phyloP scores from a whole-genome alignment of 2,329 filamentous ascomycete species.

The Fusarium sp. region DNA sequence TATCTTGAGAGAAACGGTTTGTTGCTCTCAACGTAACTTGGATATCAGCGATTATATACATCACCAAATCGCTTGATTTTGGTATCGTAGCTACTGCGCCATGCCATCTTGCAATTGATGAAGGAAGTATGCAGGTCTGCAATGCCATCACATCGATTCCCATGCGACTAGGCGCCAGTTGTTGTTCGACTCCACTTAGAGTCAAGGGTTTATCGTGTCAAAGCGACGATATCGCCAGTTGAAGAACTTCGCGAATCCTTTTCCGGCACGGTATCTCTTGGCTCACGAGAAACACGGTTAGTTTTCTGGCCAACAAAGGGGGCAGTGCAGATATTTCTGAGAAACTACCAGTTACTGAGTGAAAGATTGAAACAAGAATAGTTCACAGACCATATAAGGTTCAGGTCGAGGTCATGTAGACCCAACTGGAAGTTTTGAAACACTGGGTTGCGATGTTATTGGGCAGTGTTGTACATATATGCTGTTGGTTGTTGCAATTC shows the following conservation, averaged over 20 bases:
- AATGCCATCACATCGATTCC: not conserved
- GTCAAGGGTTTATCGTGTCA: not conserved
- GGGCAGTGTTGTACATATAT: conserved; percentile 53
- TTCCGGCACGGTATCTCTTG: not conserved
- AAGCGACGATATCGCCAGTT: not conserved
- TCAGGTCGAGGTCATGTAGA: not conserved
- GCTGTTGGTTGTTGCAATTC: conserved; percentile 34
- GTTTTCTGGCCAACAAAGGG: not conserved
- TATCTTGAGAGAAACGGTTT: not conserved
- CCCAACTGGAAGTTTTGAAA: conserved; percentile 23
- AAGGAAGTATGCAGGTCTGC: not conserved
- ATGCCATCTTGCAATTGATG: not conserved
- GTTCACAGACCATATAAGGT: not conserved
- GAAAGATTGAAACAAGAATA: conserved; percentile 2
- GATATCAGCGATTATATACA: conserved; percentile 8
- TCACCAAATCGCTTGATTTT: not conserved
- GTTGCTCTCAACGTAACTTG: not conserved
- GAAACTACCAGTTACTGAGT: not conserved
- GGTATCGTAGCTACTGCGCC: not conserved
- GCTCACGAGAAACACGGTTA: not conserved
- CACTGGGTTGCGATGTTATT: not conserved
- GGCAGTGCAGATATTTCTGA: not conserved
- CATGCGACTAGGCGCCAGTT: conserved; percentile 31
- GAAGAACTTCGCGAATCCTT: not conserved
- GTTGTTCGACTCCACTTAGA: not conserved